Conservation (phyloP, 805 yeast genomes). For the Candida awuae region DNA sequence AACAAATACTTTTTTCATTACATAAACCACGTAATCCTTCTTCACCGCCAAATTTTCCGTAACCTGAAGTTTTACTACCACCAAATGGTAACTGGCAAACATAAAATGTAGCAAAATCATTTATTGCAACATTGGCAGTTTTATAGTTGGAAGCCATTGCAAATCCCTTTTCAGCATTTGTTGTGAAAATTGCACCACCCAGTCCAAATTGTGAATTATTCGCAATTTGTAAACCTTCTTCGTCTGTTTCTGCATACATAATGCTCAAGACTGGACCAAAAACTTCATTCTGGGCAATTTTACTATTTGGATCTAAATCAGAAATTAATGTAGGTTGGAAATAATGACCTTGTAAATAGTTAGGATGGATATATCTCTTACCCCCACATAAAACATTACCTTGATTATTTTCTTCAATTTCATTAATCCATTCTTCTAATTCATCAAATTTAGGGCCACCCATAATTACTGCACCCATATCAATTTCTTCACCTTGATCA, state of each 20-base stretch:
- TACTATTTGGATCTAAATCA: slow-evolving; percentile 72
- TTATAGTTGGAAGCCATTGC: slow-evolving; percentile 55
- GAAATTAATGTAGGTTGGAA: slow-evolving; percentile 83
- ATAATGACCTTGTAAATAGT: slow-evolving; percentile 92
- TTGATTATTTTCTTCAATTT: slow-evolving; percentile 66
- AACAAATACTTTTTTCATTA: slow-evolving; percentile 77
- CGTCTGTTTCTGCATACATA: slow-evolving; percentile 59
- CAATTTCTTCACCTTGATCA: slow-evolving; percentile 84
- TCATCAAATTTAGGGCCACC: slow-evolving; percentile 58
- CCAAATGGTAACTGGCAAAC: slow-evolving; percentile 97
- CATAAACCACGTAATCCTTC: slow-evolving; percentile 93
- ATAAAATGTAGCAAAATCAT: slow-evolving; percentile 94
- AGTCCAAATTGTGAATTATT: slow-evolving; percentile 83
- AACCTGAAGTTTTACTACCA: slow-evolving; percentile 87
- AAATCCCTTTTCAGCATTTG: slow-evolving; percentile 47
- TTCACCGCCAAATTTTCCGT: slow-evolving; percentile 96
- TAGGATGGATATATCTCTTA: slow-evolving; percentile 70
- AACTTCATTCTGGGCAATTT: slow-evolving; percentile 80
- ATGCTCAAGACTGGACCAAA: slow-evolving; percentile 88
- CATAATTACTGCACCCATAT: slow-evolving; percentile 93
- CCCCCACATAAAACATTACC: slow-evolving; percentile 83
- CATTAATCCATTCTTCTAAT: slow-evolving; percentile 57
- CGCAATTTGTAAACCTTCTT: slow-evolving; percentile 68
- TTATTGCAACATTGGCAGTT: slow-evolving; percentile 91
- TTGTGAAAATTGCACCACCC: slow-evolving; percentile 87